phyloP scores from a whole-genome alignment of 306 rosid species.

The Sicyos baderoa region DNA sequence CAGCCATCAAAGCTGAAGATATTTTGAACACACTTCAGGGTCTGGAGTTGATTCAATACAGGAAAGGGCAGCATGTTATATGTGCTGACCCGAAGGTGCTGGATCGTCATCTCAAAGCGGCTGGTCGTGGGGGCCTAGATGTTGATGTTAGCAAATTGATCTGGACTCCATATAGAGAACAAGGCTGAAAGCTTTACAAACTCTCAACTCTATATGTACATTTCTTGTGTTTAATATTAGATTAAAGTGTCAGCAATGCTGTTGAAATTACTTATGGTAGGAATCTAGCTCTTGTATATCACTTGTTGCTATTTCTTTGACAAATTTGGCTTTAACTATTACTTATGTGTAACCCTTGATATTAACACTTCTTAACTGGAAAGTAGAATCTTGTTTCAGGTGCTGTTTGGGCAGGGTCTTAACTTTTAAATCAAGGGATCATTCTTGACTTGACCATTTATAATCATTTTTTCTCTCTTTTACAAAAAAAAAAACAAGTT shows the following conservation, averaged over 20 bases:
- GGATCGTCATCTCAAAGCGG: conserved; percentile 97
- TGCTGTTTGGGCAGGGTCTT: background rate
- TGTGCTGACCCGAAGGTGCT: conserved; percentile 95
- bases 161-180: conserved; percentile 97
- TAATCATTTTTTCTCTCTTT: background rate
- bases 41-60: conserved; percentile 86
- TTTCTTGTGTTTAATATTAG: background rate
- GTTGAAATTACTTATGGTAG: background rate
- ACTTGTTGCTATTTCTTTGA: background rate
- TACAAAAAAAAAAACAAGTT: no score
- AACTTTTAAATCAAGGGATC: background rate
- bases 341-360: background rate
- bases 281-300: conserved; percentile 12
- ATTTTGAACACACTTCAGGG: conserved; percentile 78
- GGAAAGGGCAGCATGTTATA: conserved; percentile 97
- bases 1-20: conserved; percentile 95
- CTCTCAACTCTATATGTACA: conserved; percentile 10
- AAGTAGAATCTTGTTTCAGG: background rate
- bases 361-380: background rate
- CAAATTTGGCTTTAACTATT: background rate
- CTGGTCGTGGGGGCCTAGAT: conserved; percentile 91
- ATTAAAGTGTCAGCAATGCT: background rate
- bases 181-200: conserved; percentile 30
- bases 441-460: background rate
- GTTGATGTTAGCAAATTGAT: conserved; percentile 91